Base-by-base conservation (phyloP, 306 rosid genomes). In the Cyamopsis tetragonoloba region DNA sequence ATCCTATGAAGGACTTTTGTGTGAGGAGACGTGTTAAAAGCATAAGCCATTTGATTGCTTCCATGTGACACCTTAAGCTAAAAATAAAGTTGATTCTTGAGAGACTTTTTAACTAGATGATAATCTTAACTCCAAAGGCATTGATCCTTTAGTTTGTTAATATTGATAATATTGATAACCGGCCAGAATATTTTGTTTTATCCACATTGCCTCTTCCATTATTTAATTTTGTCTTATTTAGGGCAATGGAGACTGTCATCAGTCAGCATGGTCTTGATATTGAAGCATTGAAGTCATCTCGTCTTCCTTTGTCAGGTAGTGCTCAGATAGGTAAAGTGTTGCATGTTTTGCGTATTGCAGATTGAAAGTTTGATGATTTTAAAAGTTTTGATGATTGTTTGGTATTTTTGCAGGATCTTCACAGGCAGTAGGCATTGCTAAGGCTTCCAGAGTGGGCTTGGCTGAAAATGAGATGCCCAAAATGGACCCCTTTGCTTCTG, bases 191-290 rank as follows among this genome's bases (percentile, higher is more conserved):
- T 43, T 17, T 19, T 39, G 43, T 51, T 70, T 62, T 47, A 26
- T 74, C 35, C 37, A 20, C 38, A 30, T 56, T 76, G 24, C 10
- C 30, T 55, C 65, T 75, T 61, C 2, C 62, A 71, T 38, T 56
- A 80, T 61, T 41, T 57, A 18, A 50, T 73, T 59, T 76, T 49
- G 65, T 78, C 53, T 74, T 8, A 4, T 71, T 78, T 34, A 95
- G 99, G 91, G 99, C 99, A 27, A 95, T 95, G 99, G 97, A 95
- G 81, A 95, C 99, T 69, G 99, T 95, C 54, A 88, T 95, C 70
- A 91, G 76, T 77, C 97, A 88, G 70, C 89, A 95, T 63, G 89
- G 96, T 72, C 97, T 95, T 80, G 99, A 95, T 81, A 91, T 91
- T 77, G 99, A 95, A 81, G 92, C 97, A 54, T 79, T 95, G 85